phyloP scores from a whole-genome alignment of 306 rosid species.

The Malus asiatica region DNA sequence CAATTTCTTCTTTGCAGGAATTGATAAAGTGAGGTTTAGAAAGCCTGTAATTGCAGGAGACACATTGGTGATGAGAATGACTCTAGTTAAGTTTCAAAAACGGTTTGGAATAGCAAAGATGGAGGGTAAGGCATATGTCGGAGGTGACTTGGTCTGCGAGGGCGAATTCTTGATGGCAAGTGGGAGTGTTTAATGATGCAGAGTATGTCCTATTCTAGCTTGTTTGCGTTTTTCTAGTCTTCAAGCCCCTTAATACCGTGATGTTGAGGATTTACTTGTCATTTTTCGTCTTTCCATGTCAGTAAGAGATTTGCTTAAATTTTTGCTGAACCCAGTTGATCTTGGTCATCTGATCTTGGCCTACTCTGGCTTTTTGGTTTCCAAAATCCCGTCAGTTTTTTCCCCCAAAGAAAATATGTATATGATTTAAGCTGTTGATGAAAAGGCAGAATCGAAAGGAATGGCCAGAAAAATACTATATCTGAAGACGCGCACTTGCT shows the following conservation, averaged over 20 bases:
- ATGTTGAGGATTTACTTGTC: background rate
- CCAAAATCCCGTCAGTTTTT: background rate
- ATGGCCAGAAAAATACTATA: background rate
- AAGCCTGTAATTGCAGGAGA: slow-evolving; percentile 91
- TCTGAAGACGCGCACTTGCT: too few species aligned
- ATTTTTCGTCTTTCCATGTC: background rate
- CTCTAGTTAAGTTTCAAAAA: slow-evolving; percentile 71
- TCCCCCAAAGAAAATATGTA: background rate
- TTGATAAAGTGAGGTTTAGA: slow-evolving; percentile 85
- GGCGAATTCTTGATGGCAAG: slow-evolving; percentile 82
- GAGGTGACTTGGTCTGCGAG: slow-evolving; percentile 87
- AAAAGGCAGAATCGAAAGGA: background rate
- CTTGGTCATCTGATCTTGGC: background rate
- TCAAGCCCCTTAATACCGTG: background rate
- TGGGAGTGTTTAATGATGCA: slow-evolving; percentile 34
- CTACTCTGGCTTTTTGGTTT: background rate
- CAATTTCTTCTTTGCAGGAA: slow-evolving; percentile 86
- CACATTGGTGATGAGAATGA: slow-evolving; percentile 91
- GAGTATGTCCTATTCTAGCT: background rate
- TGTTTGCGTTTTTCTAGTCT: background rate
- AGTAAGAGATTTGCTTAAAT: background rate
- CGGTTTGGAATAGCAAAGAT: slow-evolving; percentile 87
- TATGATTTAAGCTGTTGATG: background rate
- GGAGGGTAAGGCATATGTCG: slow-evolving; percentile 93
- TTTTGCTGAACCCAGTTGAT: background rate